Conservation (phyloP, 805 yeast genomes). For the Starmerella bacillaris region DNA sequence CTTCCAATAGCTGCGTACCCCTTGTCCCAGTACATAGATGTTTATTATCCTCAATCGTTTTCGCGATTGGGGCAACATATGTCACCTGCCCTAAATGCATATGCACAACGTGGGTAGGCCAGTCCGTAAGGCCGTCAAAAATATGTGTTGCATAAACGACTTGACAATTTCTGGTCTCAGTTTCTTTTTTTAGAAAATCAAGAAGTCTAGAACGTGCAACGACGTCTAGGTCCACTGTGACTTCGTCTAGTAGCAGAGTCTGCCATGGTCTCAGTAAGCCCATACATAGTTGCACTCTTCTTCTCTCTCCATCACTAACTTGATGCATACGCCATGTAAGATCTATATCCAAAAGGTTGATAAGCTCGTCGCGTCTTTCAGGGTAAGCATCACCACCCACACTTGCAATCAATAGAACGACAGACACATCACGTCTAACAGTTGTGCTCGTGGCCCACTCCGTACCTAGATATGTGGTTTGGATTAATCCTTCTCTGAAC, state of each 20-base stretch:
- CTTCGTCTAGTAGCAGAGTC: slow-evolving; percentile 77
- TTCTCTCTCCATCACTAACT: slow-evolving; percentile 84
- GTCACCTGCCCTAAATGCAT: slow-evolving; percentile 46
- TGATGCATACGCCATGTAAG: slow-evolving; percentile 81
- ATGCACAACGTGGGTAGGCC: slow-evolving; percentile 79
- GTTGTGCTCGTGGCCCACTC: slow-evolving; percentile 93
- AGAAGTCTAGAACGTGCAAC: slow-evolving; percentile 64
- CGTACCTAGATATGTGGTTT: slow-evolving; percentile 69
- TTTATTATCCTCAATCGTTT: slow-evolving; percentile 14
- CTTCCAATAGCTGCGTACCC: slow-evolving; percentile 21
- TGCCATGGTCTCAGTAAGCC: slow-evolving; percentile 86
- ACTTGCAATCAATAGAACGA: slow-evolving; percentile 54
- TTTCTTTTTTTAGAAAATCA: slow-evolving; percentile 55
- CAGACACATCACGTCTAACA: slow-evolving; percentile 82
- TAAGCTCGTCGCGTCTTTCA: slow-evolving; percentile 59
- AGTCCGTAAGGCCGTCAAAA: slow-evolving; percentile 78
- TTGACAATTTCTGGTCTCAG: slow-evolving; percentile 47
- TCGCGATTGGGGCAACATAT: slow-evolving; percentile 12
- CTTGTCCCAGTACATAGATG: slow-evolving; percentile 9
- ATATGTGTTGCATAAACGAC: slow-evolving; percentile 90
- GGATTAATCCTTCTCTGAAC: slow-evolving; percentile 38
- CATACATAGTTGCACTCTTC: slow-evolving; percentile 88
- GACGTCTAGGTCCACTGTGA: slow-evolving; percentile 91
- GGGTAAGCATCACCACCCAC: slow-evolving; percentile 64
- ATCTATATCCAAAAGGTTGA: slow-evolving; percentile 69